Evolutionary conservation across 2,329 filamentous ascomycete species (phyloP), one percentile per base, ranked within the genome.

Genomic region (Grosmannia clavigera): DNA sequence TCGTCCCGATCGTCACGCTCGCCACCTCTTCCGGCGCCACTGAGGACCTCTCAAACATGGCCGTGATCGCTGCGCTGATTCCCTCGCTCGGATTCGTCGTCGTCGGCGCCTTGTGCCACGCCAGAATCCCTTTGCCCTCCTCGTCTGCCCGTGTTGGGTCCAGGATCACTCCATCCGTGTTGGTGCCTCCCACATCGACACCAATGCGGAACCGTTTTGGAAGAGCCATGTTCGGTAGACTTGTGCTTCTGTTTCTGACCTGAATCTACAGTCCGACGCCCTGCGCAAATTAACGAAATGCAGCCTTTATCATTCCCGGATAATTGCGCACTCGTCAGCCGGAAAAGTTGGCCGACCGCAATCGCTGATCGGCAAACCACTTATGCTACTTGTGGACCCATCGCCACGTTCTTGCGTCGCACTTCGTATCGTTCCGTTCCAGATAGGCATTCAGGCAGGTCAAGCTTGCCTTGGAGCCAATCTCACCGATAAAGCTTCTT

Each of bases 141-240:
- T 48, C 75, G 76, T 69, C 68, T 0, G 70, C 67, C 33, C 68
- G 66, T 12, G 70, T 51, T 22, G 48, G 75, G 61, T 81, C 75
- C n/a, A 81, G 69, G 33, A 80, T 69, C 33, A 79, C 78, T 11
- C 76, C 77, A 60, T 81, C 78, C 6, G 78, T 81, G 64, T 81
- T 81, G 56, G 78, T 81, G 22, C 59, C 77, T 10, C 55, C 55
- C 1, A 57, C 55, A 35, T 57, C 55, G 2, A 57, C 55, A 12
- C 55, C 55, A 29, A 57, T 57, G 35, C 57, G 48, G 22, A 51
- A 16, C 9, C 48, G 31, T 33, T 12, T 35, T 27, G 9, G 51
- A 27, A 35, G 27, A 54, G 33, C 33, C 33, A 35, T 35, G 33
- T 9, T 5, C 10, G 11, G 29, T 33, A 2, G 33, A 52, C 77